phyloP scores from a whole-genome alignment of 2,329 filamentous ascomycete species.

The Tolypocladium pustulatum region DNA sequence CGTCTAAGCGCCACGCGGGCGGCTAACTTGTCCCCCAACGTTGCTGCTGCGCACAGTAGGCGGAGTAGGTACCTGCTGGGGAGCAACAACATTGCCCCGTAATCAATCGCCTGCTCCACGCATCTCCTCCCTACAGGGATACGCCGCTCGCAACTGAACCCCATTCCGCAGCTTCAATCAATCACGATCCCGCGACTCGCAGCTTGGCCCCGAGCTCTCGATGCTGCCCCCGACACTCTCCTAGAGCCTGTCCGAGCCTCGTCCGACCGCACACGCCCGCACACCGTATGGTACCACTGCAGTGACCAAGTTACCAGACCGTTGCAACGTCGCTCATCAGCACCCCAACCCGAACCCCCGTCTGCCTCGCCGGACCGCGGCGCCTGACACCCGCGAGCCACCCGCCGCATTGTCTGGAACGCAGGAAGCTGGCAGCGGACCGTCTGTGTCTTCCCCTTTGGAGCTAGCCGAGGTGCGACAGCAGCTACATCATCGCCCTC shows the following conservation, averaged over 20 bases:
- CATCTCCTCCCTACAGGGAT: not conserved
- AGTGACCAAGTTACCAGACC: not conserved
- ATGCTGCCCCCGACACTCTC: not conserved
- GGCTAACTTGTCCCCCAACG: not conserved
- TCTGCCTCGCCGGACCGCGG: slow-evolving; percentile 5
- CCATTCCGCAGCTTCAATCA: not conserved
- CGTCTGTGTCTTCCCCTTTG: slow-evolving; percentile 20
- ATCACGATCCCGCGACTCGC: not conserved
- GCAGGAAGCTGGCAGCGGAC: slow-evolving; percentile 21
- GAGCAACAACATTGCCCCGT: not conserved
- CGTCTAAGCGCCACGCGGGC: not conserved
- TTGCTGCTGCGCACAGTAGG: not conserved
- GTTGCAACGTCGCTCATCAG: not conserved
- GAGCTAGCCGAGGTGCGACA: slow-evolving; percentile 19
- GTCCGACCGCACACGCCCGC: not conserved
- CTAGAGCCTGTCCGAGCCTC: not conserved
- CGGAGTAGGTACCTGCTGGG: not conserved
- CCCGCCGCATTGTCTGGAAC: slow-evolving; percentile 27
- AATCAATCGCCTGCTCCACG: not conserved
- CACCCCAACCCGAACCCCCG: not conserved
- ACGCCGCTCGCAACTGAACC: not conserved
- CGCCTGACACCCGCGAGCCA: slow-evolving; percentile 11
- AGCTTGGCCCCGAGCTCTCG: not conserved
- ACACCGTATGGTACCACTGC: not conserved
- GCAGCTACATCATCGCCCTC: slow-evolving; percentile 12